phyloP scores from a whole-genome alignment of 225 moss, liverwort and hornwort species.

The Ulota crispa region DNA sequence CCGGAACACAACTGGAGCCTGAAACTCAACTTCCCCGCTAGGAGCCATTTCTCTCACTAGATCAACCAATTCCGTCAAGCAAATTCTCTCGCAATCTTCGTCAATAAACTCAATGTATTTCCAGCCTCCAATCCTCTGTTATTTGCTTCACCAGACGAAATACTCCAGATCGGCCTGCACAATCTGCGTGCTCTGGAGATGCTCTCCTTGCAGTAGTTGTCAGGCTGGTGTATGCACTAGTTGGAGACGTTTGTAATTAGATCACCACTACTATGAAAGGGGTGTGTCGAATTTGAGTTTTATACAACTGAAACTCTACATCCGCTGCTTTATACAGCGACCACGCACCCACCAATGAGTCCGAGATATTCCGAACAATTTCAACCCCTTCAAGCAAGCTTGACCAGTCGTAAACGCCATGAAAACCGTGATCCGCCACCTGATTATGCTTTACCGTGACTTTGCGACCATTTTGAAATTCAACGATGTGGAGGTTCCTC shows the following conservation, averaged over 20 bases:
- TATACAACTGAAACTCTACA: not conserved
- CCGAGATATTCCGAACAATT: not conserved
- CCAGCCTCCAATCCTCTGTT: not conserved
- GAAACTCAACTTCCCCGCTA: slow-evolving; percentile 15
- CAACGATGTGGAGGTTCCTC: slow-evolving; percentile 3
- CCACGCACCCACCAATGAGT: not conserved
- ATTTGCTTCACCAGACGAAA: not conserved
- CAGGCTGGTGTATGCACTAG: not conserved
- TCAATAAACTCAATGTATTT: not conserved
- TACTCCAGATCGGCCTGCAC: not conserved
- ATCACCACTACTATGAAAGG: not conserved
- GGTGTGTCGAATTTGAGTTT: not conserved
- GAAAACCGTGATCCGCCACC: not conserved
- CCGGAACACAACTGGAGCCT: slow-evolving; percentile 21
- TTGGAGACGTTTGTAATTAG: not conserved
- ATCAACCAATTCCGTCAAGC: not conserved
- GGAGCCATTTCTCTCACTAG: slow-evolving; percentile 11
- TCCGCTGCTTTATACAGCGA: slow-evolving; percentile 14
- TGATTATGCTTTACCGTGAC: slow-evolving; percentile 25
- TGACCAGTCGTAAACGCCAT: slow-evolving; percentile 8
- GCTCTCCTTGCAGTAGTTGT: not conserved
- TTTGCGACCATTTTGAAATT: slow-evolving; percentile 25
- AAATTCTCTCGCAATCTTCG: not conserved
- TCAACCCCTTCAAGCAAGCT: slow-evolving; percentile 1
- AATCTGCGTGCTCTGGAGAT: not conserved